These are phyloP conservation scores for Malassezia cuniculi DNA, from an alignment of 1,284 basidiomycete species.

Conservation along the genomic window DNA sequence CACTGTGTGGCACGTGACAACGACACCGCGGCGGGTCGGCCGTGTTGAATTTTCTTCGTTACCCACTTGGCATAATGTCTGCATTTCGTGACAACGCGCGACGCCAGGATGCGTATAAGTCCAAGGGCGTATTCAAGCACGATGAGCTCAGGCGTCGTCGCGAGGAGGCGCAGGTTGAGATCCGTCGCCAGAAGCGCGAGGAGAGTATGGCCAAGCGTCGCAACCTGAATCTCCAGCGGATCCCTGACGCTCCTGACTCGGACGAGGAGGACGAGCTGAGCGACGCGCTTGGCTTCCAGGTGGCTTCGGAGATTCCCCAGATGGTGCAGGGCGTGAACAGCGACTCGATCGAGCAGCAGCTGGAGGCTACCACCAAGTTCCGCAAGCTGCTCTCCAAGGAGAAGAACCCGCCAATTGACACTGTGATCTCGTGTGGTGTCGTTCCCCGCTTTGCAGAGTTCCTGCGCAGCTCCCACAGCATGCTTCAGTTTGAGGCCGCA, in stretches of 20 bases:
- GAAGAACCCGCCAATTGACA: conserved; percentile 99
- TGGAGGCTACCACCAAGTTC: conserved; percentile 89
- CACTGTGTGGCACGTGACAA: background rate
- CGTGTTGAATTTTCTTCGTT: background rate
- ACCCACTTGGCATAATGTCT: conserved; percentile 17
- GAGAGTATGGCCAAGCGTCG: conserved; percentile 44
- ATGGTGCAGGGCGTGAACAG: conserved; percentile 91
- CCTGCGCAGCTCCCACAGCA: conserved; percentile 69
- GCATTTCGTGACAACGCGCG: conserved; percentile 33
- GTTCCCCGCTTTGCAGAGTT: conserved; percentile 96
- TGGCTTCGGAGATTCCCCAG: conserved; percentile 59
- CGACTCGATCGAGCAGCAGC: conserved; percentile 74
- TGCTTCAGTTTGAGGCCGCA: conserved; percentile 97
- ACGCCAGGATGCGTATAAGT: conserved; percentile 43
- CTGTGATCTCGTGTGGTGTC: conserved; percentile 93
- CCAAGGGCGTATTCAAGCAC: conserved; percentile 41
- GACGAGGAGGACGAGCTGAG: conserved; percentile 35
- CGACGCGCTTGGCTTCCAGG: conserved; percentile 49
- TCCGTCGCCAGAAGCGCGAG: conserved; percentile 43
- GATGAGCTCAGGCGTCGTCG: conserved; percentile 43
- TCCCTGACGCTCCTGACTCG: conserved; percentile 36
- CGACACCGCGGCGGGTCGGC: background rate
- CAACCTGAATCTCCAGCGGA: conserved; percentile 33
- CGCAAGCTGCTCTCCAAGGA: conserved; percentile 92
- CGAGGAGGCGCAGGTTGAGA: conserved; percentile 45